These are phyloP conservation scores for Geotrichum bryndzae DNA, from an alignment of 1,139 yeast species.

Conservation along the genomic window DNA sequence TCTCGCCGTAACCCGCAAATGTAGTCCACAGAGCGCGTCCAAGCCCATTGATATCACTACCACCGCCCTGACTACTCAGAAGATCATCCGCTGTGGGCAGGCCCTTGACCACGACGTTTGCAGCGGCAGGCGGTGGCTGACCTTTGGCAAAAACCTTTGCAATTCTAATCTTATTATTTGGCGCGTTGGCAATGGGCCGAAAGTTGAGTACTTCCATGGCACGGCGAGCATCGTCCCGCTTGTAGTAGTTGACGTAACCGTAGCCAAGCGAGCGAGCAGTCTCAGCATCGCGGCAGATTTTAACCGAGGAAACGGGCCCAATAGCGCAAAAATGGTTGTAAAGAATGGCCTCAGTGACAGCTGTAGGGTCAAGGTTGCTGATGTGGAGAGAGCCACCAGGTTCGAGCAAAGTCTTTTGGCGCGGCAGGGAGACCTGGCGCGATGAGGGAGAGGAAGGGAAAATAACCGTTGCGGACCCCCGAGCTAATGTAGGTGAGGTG, in stretches of 20 bases:
- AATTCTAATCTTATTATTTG: conserved; percentile 25
- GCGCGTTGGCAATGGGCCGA: conserved; percentile 25
- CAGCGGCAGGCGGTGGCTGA: conserved; percentile 28
- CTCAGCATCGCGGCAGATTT: conserved; percentile 39
- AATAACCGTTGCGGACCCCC: neutral
- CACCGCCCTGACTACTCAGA: neutral
- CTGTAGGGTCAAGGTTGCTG: neutral
- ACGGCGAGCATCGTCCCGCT: conserved; percentile 35
- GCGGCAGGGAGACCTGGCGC: neutral
- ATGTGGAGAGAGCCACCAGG: neutral
- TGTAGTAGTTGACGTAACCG: conserved; percentile 45
- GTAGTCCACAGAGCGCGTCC: conserved; percentile 60
- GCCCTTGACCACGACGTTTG: conserved; percentile 28
- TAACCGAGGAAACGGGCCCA: conserved; percentile 43
- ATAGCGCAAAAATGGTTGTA: conserved; percentile 35
- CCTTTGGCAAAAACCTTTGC: conserved; percentile 9
- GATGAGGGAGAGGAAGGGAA: neutral
- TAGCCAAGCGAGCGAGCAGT: conserved; percentile 44
- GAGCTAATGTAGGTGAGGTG: neutral
- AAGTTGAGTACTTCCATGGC: conserved; percentile 44
- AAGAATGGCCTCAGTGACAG: conserved; percentile 37
- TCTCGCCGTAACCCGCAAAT: conserved; percentile 77
- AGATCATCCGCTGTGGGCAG: conserved; percentile 75
- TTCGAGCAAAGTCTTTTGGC: neutral
- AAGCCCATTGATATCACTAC: neutral